Conservation (phyloP, 2,329 filamentous ascomycete species). For the Dothideomycetidae sp. region DNA sequence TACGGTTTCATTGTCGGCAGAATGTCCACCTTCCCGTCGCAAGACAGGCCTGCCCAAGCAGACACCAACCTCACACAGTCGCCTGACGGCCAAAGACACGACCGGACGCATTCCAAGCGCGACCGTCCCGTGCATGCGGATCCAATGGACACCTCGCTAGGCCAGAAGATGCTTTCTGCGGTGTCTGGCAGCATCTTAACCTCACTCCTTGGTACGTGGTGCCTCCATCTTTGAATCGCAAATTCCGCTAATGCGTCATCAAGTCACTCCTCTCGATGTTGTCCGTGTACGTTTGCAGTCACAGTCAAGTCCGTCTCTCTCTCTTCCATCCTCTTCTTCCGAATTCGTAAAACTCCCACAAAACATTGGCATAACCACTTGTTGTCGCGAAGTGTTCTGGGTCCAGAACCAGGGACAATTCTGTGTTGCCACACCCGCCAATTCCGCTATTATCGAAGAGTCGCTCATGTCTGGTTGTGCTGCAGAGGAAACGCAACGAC, state of each 20-base stretch:
- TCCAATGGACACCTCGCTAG: constrained; percentile 54
- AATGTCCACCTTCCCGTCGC: constrained; percentile 10
- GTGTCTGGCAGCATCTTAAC: constrained; percentile 82
- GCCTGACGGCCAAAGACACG: constrained; percentile 25
- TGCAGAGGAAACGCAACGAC: constrained; percentile 71
- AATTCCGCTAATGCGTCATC: constrained; percentile 9
- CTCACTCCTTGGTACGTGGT: constrained; percentile 60
- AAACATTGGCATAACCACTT: constrained; percentile 82
- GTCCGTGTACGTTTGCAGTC: constrained; percentile 91
- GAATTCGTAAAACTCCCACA: constrained; percentile 56
- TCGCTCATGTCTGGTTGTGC: constrained; percentile 53
- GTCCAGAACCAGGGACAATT: constrained; percentile 70
- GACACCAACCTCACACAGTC: constrained; percentile 5
- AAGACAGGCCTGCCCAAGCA: constrained; percentile 7
- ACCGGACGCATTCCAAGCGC: constrained; percentile 21
- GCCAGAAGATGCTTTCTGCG: constrained; percentile 90
- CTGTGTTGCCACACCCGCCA: constrained; percentile 50
- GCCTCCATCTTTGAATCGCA: background rate
- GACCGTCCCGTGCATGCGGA: background rate
- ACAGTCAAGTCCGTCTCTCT: constrained; percentile 47
- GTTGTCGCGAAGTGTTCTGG: constrained; percentile 96
- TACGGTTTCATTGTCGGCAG: constrained; percentile 4
- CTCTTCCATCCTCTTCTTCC: constrained; percentile 36
- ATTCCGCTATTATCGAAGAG: constrained; percentile 27
- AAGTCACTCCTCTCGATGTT: constrained; percentile 91